Evolutionary conservation across 352 stramenopile species (phyloP), one percentile per base, ranked within the genome.

Genomic region (Globisporangium iwayamae): DNA sequence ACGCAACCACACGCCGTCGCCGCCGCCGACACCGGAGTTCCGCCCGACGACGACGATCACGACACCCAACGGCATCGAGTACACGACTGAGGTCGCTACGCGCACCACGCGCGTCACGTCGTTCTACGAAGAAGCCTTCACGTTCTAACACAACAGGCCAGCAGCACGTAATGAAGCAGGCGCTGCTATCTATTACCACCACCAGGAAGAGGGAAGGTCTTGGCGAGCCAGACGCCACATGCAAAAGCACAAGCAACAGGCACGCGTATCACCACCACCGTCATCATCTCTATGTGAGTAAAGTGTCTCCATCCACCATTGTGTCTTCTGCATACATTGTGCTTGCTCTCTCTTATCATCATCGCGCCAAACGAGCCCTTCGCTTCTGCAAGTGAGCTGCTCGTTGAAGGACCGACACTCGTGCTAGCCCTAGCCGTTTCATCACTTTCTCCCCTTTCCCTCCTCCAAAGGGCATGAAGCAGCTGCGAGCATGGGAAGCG

Each of bases 91-190:
- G 20, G 55, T 63, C 1, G 20, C 47, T 32, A 62, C 62, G 36
- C 62, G 62, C 13, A 36, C 45, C 10, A 58, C 54, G 25, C 62
- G 62, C 62, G 62, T 68, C 14, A 67, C 65, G 18, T 84, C 75
- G 34, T 69, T 85, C 46, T 79, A 87, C 70, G 68, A 82, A 58
- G 74, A 84, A 63, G 84, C 75, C 67, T 87, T 83, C 61, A 70
- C 78, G 53, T 78, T 87, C 71, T 87, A 81, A 72, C 57, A 30
- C 30, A 38, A 14, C 38, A 22, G n/a, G 41, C 58, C n/a, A 22
- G 41, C 6, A 14, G 18, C 32, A 5, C 20, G 18, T 18, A 32
- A 25, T n/a, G 48, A 30, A 34, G 32, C 32, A 60, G 51, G 25
- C 20, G n/a, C 16, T 41, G 36, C 36, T 41, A 41, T 41, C 36